phyloP scores from a whole-genome alignment of 495 filamentous ascomycete species.

The Viridothelium virens region DNA sequence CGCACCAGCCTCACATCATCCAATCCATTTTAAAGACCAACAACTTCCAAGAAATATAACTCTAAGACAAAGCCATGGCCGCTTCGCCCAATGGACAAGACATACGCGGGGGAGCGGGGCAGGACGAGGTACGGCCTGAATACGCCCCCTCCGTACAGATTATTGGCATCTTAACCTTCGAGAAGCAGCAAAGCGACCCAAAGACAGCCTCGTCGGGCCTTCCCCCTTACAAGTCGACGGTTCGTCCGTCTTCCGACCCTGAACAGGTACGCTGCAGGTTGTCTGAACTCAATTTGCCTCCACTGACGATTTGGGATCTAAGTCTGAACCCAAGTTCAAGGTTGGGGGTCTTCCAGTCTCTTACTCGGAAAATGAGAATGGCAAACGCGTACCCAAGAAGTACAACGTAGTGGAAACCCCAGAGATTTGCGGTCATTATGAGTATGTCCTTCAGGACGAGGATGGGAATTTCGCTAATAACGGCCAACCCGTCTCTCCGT shows the following conservation, averaged over 20 bases:
- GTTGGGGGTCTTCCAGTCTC: not conserved
- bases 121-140: not conserved
- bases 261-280: not conserved
- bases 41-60: too few species aligned
- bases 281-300: not conserved
- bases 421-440: not conserved
- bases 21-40: not conserved
- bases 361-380: not conserved
- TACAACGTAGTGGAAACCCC: not conserved
- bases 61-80: too few species aligned
- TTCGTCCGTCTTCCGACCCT: not conserved
- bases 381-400: not conserved
- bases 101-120: too few species aligned
- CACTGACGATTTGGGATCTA: too few species aligned
- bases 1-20: not conserved
- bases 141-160: not conserved
- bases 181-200: not conserved
- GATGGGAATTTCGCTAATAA: not conserved
- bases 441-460: not conserved
- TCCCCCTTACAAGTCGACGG: constrained; percentile 1
- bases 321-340: not conserved
- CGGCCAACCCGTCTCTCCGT: not conserved
- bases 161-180: not conserved
- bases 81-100: too few species aligned
- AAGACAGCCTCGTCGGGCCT: not conserved